phyloP scores from a whole-genome alignment of 768 basidiomycete species.

The Boletus vinaceobasis region DNA sequence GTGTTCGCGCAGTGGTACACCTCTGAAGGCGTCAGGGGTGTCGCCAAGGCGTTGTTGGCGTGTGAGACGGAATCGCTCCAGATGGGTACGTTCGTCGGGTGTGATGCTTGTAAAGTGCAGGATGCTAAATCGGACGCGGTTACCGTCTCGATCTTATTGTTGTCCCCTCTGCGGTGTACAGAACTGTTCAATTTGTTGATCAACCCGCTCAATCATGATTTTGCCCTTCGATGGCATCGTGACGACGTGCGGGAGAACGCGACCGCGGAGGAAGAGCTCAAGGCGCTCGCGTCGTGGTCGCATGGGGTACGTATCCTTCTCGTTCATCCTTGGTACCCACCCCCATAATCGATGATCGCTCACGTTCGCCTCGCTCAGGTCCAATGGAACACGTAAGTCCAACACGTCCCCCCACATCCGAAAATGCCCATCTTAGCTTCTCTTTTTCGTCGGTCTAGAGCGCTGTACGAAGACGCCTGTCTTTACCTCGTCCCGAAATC shows the following conservation, averaged over 20 bases:
- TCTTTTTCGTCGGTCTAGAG: constrained; percentile 17
- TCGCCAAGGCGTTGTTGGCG: constrained; percentile 45
- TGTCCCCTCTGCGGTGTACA: neutral
- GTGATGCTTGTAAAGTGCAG: neutral
- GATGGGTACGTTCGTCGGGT: constrained; percentile 55
- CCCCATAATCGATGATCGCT: neutral
- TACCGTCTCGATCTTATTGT: too few species aligned
- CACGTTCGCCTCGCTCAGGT: constrained; percentile 38
- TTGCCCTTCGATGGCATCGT: constrained; percentile 77
- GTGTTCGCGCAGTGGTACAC: constrained; percentile 69
- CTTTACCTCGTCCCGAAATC: constrained; percentile 70
- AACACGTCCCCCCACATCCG: neutral
- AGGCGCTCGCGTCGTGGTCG: constrained; percentile 56
- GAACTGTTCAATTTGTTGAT: constrained; percentile 77
- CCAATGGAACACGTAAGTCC: constrained; percentile 76
- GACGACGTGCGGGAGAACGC: constrained; percentile 67
- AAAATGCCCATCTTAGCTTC: neutral
- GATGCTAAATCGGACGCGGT: too few species aligned
- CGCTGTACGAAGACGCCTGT: constrained; percentile 64
- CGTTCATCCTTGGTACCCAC: neutral
- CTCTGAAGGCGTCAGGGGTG: constrained; percentile 43
- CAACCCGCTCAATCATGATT: constrained; percentile 60
- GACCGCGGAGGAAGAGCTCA: constrained; percentile 54
- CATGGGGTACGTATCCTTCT: constrained; percentile 51
- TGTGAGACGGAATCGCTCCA: constrained; percentile 60